A percentile compares a stretch with the other conserved stretches of the same genome.
phyloP scores from a whole-genome alignment of 2,329 filamentous ascomycete species.

The Didymella arachidicola region DNA sequence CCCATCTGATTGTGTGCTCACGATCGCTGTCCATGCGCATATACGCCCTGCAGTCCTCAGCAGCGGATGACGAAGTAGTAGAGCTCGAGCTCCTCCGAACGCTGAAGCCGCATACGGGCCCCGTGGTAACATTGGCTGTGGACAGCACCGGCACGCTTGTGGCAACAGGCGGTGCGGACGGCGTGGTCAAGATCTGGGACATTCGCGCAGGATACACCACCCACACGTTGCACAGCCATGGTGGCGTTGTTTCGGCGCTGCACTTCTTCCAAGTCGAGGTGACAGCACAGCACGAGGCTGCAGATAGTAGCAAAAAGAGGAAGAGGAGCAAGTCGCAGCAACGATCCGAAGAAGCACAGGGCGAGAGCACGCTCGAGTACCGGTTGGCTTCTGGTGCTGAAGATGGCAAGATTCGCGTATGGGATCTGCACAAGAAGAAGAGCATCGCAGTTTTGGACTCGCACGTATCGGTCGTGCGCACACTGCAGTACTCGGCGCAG shows the following conservation, averaged over 20 bases:
- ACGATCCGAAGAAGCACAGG: conserved; percentile 53
- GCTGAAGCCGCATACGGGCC: conserved; percentile 87
- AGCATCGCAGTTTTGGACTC: conserved; percentile 82
- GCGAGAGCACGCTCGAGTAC: conserved; percentile 67
- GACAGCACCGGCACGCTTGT: conserved; percentile 89
- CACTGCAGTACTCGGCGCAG: conserved; percentile 78
- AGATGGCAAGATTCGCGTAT: conserved; percentile 89
- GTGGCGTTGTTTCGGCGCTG: conserved; percentile 87
- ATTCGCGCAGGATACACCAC: conserved; percentile 88
- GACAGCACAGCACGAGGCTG: conserved; percentile 56
- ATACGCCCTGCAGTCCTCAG: conserved; percentile 72
- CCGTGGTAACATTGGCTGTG: conserved; percentile 84
- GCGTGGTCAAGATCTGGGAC: conserved; percentile 96
- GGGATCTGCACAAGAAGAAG: conserved; percentile 86
- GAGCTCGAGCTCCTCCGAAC: conserved; percentile 73
- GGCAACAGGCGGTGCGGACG: conserved; percentile 92
- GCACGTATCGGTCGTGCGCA: conserved; percentile 93
- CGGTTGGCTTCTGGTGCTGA: conserved; percentile 90
- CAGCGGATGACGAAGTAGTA: conserved; percentile 65
- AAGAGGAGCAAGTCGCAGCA: conserved; percentile 54
- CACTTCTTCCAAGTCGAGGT: conserved; percentile 83
- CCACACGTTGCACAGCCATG: conserved; percentile 93
- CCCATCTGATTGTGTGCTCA: conserved; percentile 89
- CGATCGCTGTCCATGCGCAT: conserved; percentile 96
- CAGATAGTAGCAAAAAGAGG: conserved; percentile 48